These are phyloP conservation scores for Nicotiana obtusifolia DNA, from an alignment of 257 asterid genomes.

Conservation along the genomic window DNA sequence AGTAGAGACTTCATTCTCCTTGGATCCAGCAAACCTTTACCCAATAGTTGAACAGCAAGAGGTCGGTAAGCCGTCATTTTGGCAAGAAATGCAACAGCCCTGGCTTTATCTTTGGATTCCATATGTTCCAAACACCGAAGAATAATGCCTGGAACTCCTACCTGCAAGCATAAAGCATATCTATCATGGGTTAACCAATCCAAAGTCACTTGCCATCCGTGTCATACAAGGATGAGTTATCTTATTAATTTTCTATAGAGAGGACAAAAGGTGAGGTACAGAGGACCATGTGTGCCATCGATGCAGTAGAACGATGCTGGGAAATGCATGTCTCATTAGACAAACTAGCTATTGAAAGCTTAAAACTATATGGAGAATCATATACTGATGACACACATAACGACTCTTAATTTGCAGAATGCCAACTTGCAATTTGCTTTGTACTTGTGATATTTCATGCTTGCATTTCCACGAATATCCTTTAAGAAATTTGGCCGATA, in stretches of 20 bases:
- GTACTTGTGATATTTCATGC: not conserved
- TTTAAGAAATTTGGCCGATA: not conserved
- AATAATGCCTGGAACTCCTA: constrained; percentile 61
- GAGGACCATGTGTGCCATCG: not conserved
- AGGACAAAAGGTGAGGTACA: not conserved
- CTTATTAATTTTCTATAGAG: not conserved
- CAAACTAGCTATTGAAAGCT: not conserved
- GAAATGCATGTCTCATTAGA: not conserved
- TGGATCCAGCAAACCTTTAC: constrained; percentile 75
- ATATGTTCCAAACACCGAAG: constrained; percentile 74
- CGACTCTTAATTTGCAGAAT: not conserved
- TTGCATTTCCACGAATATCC: not conserved
- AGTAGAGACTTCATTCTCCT: constrained; percentile 66
- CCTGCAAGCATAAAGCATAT: constrained; percentile 34
- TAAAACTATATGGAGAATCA: constrained; percentile 1
- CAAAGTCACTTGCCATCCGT: not conserved
- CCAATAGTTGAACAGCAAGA: constrained; percentile 80
- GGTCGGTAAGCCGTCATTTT: constrained; percentile 73
- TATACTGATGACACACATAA: not conserved
- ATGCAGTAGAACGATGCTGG: not conserved
- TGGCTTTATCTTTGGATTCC: constrained; percentile 66
- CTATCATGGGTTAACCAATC: constrained; percentile 4
- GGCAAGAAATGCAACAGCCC: constrained; percentile 88
- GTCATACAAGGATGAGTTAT: not conserved
- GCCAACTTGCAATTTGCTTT: constrained; percentile 1